phyloP scores from a whole-genome alignment of 352 stramenopile species.

The Globisporangium acanthophoron region DNA sequence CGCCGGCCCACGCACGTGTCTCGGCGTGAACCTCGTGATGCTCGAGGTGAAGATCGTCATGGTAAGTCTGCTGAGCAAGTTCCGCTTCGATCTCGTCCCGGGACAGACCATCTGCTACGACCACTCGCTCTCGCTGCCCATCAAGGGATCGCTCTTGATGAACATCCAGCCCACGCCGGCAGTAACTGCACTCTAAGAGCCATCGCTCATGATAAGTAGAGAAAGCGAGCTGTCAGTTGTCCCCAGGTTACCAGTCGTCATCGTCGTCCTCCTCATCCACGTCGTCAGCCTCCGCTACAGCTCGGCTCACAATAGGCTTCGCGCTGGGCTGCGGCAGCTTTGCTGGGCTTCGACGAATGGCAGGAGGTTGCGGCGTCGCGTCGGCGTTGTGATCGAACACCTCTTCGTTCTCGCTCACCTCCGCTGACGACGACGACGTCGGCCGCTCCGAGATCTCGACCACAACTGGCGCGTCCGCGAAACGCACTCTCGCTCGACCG shows the following conservation, averaged over 20 bases:
- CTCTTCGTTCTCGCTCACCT: slow-evolving; percentile 14
- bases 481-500: slow-evolving; percentile 5
- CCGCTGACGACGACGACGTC: not conserved
- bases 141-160: slow-evolving; percentile 8
- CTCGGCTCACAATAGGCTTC: not conserved
- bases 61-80: slow-evolving; percentile 21
- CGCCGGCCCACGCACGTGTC: slow-evolving; percentile 32
- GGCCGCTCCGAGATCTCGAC: slow-evolving; percentile 9
- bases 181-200: not conserved
- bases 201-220: not conserved
- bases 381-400: not conserved
- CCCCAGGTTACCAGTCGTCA: slow-evolving; percentile 9
- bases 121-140: slow-evolving; percentile 8
- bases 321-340: not conserved
- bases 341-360: not conserved
- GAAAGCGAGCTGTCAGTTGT: not conserved
- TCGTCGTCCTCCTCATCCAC: slow-evolving; percentile 14
- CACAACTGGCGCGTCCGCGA: slow-evolving; percentile 6
- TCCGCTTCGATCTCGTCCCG: slow-evolving; percentile 17
- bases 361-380: slow-evolving; percentile 4
- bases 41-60: slow-evolving; percentile 44
- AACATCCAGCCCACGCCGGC: not conserved
- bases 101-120: slow-evolving; percentile 8
- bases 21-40: slow-evolving; percentile 35
- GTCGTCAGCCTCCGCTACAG: not conserved